Evolutionary conservation across 179 eudicot species (phyloP).

Genomic region (Carnegiea gigantea): DNA sequence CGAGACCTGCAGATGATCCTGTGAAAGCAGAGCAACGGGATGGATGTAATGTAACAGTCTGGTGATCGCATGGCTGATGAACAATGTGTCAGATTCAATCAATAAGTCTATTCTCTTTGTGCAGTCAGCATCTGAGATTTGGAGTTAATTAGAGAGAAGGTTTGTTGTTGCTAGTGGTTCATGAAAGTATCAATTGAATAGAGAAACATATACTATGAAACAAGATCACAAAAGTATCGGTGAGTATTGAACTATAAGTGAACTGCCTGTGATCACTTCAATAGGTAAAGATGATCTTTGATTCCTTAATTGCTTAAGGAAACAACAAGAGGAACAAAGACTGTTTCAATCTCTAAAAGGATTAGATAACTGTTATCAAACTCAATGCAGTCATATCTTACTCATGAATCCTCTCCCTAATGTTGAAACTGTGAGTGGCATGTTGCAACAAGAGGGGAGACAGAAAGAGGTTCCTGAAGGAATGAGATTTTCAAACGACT

Average conservation of each 20-base stretch:
- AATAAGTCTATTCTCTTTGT: background rate
- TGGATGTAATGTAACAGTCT: background rate
- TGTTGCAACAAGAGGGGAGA: background rate
- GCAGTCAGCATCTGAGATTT: background rate
- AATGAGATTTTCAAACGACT: background rate
- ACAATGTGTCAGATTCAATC: background rate
- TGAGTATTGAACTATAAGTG: background rate
- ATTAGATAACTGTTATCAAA: background rate
- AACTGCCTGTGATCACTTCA: background rate
- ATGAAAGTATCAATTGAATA: background rate
- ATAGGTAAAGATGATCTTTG: background rate
- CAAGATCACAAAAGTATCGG: background rate
- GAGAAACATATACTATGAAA: background rate
- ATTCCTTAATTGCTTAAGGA: background rate
- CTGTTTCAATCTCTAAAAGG: conserved; percentile 8
- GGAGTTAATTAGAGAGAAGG: background rate
- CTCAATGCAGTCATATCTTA: background rate
- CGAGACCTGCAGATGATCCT: background rate
- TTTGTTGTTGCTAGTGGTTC: background rate
- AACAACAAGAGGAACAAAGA: background rate
- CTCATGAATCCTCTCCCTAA: background rate
- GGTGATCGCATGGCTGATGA: background rate
- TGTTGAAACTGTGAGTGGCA: background rate
- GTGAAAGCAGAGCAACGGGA: background rate
- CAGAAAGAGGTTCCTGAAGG: background rate